Evolutionary conservation across 1,139 yeast species (phyloP).

Genomic region (Yamadazyma mexicana): DNA sequence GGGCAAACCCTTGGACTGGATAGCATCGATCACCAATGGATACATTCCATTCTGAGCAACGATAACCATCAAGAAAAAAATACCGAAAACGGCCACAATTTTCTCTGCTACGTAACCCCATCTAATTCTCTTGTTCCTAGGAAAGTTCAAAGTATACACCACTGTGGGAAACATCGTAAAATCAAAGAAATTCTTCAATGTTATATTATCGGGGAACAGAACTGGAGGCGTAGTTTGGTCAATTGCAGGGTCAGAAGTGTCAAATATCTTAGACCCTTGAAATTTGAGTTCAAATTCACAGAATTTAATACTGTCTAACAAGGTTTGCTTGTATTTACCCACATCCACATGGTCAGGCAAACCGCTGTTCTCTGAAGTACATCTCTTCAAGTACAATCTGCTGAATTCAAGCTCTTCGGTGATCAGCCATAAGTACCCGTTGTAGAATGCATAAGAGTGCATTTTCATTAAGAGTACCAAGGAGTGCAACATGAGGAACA

Average conservation of each 20-base stretch:
- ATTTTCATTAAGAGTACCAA: slow-evolving; percentile 86
- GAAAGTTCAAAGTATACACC: slow-evolving; percentile 78
- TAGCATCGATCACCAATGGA: slow-evolving; percentile 69
- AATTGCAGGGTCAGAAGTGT: slow-evolving; percentile 18
- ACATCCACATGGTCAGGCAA: slow-evolving; percentile 24
- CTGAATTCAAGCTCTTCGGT: slow-evolving; percentile 57
- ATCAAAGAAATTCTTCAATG: slow-evolving; percentile 63
- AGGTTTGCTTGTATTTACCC: slow-evolving; percentile 25
- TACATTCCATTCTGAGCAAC: slow-evolving; percentile 78
- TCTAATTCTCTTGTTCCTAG: slow-evolving; percentile 69
- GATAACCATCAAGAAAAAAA: slow-evolving; percentile 77
- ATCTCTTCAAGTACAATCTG: slow-evolving; percentile 26
- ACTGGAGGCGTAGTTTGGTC: slow-evolving; percentile 21
- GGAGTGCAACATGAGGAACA: slow-evolving; percentile 79
- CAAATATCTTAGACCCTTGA: slow-evolving; percentile 34
- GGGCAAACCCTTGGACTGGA: slow-evolving; percentile 49
- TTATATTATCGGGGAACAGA: slow-evolving; percentile 71
- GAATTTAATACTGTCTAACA: slow-evolving; percentile 54
- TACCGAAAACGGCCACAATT: slow-evolving; percentile 79
- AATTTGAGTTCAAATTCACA: slow-evolving; percentile 63
- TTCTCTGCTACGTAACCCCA: slow-evolving; percentile 73
- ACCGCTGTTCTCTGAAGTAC: slow-evolving; percentile 12
- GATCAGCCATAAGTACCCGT: slow-evolving; percentile 81
- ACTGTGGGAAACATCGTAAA: slow-evolving; percentile 91
- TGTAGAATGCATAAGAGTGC: slow-evolving; percentile 87